Evolutionary conservation across 345 rosid species (phyloP), one percentile per base, ranked within the genome.

Genomic region (Alliaria petiolata): DNA sequence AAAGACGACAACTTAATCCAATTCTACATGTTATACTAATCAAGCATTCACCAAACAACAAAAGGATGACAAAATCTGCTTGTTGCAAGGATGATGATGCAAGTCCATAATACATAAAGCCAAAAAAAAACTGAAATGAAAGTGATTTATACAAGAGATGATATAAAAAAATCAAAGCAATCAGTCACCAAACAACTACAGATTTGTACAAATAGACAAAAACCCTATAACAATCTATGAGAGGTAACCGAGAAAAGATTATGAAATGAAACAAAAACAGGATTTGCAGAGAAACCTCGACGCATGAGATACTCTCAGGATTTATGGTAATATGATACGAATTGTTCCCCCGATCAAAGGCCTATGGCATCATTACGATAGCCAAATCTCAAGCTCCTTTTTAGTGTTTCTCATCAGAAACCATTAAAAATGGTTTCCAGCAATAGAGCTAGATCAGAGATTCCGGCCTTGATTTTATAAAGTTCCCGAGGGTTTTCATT

Each of bases 331-430:
- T 0, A 38, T 49, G 78, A 57, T 19, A 73, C 9, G 61, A 57
- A 73, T 65, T 65, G 77, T 65, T 73, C 77, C 77, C 77, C 4
- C 77, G 77, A 66, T 49, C 71, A 65, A 65, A 66, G 38, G 78
- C 78, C 60, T 66, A 74, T 74, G 78, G 72, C 45, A 66, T 74
- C 77, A 46, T 13, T 19, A 50, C 0, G 57, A 74, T 28, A 64
- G 3, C 78, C 78, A 66, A 74, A 57, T 74, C 72, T 74, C 78
- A 66, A 66, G 72, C 72, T 65, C 72, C 1, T 3, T 15, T 28
- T 5, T 6, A 30, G 78, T 74, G 45, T 74, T 74, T 58, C 78
- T 66, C n/a, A 66, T 72, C 36, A 58, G n/a, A 74, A 66, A 49
- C 67, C 58, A 55, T 45, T 12, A 22, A 2, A n/a, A 33, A 1